Evolutionary conservation across 225 moss, liverwort and hornwort species (phyloP), one percentile per base, ranked within the genome.

Genomic region (Climacium dendroides): DNA sequence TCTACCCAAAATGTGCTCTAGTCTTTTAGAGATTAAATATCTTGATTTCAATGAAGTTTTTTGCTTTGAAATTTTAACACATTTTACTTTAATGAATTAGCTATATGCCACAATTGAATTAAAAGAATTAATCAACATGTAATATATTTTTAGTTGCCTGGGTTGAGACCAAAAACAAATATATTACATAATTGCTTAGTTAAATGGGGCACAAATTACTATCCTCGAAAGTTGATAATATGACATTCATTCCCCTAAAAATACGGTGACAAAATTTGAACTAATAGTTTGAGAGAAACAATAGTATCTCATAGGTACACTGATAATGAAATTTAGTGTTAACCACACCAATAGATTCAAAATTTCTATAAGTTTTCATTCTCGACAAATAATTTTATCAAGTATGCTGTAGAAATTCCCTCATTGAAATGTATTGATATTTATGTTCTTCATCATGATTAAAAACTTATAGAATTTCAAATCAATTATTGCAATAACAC

Each of bases 211-310:
- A 28, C 59, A 60, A 60, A 60, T 28, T 19, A 19, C 0, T 34
- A 2, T 19, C 5, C 18, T 34, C 17, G 17, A 18, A 63, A 34
- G 14, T 0, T 34, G 1, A 34, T 34, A 9, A 10, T 0, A 19
- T 19, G 3, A 0, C 19, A 19, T 3, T 35, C 0, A 0, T 65
- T 35, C 2, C 1, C 6, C 10, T 65, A 35, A 35, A 35, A 8
- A 18, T 9, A 32, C 1, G 6, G 6, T n/a, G n/a, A n/a, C 11
- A 66, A n/a, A 65, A 11, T 65, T 65, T 65, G 65, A n/a, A 35
- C 20, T 2, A 35, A n/a, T 65, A 65, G 11, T 35, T n/a, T 65
- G 11, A n/a, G 0, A 19, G 10, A 25, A 8, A 8, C 8, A 69
- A 39, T 69, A 23, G 8, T 69, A 69, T 69, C 5, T 39, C 3